Evolutionary conservation across 148 eudicot species (phyloP), one percentile per base, ranked within the genome.

Genomic region (Limonium bicolor): DNA sequence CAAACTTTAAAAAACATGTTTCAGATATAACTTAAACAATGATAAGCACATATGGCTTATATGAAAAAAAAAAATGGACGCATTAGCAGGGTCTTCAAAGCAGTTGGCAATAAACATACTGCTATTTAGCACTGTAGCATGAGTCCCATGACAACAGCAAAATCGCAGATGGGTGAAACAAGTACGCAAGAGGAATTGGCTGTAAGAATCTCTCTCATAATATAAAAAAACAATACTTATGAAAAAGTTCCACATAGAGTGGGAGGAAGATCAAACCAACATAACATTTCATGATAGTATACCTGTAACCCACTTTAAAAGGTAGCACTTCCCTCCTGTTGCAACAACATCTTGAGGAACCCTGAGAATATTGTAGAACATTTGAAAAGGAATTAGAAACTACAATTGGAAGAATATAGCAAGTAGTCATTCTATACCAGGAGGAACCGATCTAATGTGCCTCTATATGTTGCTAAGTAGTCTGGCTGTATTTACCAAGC

Each of bases 331-430:
- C 54, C 99, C 99, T 53, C 99, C 99, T 16, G 95, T 84, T 35
- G 93, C 76, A 17, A 84, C 77, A 47, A 78, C 79, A 48, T 90
- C 95, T 59, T 90, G 99, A 20, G 95, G 95, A 49, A 90, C 83
- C 95, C 99, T 86, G 53, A 27, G 27, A 25, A 58, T 50, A 38
- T 17, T 46, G 35, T 5, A 57, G 3, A 16, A 34, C 7, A 24
- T 28, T 21, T 41, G 7, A 57, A 2, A 58, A 22, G n/a, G n/a
- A 9, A 23, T 31, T 15, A 22, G 44, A 18, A 15, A 49, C 14
- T 25, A 6, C 17, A 11, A 27, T 13, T 20, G 3, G n/a, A 40
- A 13, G n/a, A 21, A 11, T 6, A 41, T 25, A 20, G 24, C 20
- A 39, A 39, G 44, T 7, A 26, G 44, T 19, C 13, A 21, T 11